These are phyloP conservation scores for Paecilomyces fulvus DNA, from an alignment of 2,329 filamentous ascomycete genomes.

Conservation along the genomic window DNA sequence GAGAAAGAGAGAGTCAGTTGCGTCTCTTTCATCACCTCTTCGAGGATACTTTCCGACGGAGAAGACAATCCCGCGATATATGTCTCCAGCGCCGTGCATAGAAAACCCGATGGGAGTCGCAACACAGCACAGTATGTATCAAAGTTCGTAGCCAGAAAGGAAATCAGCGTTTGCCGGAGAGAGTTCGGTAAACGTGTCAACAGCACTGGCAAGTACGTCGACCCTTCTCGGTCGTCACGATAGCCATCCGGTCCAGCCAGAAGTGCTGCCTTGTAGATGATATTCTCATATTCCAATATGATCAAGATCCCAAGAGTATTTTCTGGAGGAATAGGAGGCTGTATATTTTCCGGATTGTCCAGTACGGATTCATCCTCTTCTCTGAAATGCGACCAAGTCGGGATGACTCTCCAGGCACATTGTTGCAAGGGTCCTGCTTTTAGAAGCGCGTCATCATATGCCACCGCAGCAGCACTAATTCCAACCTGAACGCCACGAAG, in stretches of 20 bases:
- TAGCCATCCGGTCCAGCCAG: conserved; percentile 28
- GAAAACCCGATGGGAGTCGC: conserved; percentile 35
- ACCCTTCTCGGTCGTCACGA: conserved; percentile 17
- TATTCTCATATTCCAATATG: conserved; percentile 42
- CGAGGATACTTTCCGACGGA: conserved; percentile 11
- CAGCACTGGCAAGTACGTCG: conserved; percentile 43
- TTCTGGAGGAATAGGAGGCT: conserved; percentile 12
- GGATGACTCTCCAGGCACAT: conserved; percentile 37
- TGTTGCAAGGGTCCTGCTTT: conserved; percentile 35
- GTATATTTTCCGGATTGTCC: conserved; percentile 12
- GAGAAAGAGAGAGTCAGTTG: conserved; percentile 33
- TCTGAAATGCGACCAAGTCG: conserved; percentile 24
- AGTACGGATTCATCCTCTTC: conserved; percentile 6
- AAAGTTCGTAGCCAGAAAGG: conserved; percentile 43
- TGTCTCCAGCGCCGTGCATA: conserved; percentile 37
- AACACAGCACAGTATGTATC: conserved; percentile 41
- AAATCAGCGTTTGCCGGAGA: conserved; percentile 40
- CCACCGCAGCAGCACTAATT: conserved; percentile 17
- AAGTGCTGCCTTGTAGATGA: conserved; percentile 43
- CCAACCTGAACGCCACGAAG: conserved; percentile 38
- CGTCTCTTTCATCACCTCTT: conserved; percentile 28
- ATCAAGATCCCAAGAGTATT: conserved; percentile 39
- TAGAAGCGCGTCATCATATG: conserved; percentile 28
- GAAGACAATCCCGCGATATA: conserved; percentile 17
- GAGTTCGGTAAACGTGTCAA: conserved; percentile 44